A percentile compares a stretch with the other conserved stretches of the same genome.
phyloP scores from a whole-genome alignment of 1,139 yeast species.

The Magnusiomyces ingens region DNA sequence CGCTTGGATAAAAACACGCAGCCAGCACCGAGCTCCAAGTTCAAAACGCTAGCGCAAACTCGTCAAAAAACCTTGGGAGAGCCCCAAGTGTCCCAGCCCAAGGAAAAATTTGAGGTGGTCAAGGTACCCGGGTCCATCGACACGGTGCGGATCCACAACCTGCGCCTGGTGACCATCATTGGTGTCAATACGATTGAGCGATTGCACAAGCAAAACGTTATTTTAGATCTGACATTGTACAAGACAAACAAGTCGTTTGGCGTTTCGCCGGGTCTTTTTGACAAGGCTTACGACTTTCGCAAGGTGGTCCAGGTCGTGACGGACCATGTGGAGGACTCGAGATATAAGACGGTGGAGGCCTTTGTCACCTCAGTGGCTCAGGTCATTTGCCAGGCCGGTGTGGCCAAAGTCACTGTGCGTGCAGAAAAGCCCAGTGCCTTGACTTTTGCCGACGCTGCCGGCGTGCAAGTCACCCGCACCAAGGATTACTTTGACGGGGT shows the following conservation, averaged over 20 bases:
- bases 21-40: neutral
- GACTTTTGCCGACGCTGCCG: conserved; percentile 82
- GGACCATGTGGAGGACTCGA: conserved; percentile 60
- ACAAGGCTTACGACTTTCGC: conserved; percentile 28
- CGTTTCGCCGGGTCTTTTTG: conserved; percentile 24
- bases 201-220: conserved; percentile 65
- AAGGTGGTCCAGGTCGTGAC: conserved; percentile 32
- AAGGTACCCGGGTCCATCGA: conserved; percentile 34
- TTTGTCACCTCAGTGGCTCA: conserved; percentile 70
- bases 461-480: conserved; percentile 61
- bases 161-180: conserved; percentile 64
- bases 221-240: conserved; percentile 47
- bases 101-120: conserved; percentile 35
- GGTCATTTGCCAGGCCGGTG: conserved; percentile 42
- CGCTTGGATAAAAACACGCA: conserved; percentile 14
- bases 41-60: neutral
- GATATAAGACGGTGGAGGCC: conserved; percentile 91
- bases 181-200: conserved; percentile 93
- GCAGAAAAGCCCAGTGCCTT: conserved; percentile 88
- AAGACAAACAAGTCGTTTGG: conserved; percentile 22
- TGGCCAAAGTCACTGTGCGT: conserved; percentile 44
- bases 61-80: neutral
- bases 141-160: conserved; percentile 42
- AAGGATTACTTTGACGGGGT: neutral
- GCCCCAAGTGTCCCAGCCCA: conserved; percentile 1